Base-by-base conservation (phyloP, 1,284 basidiomycete species). In the Irpex sp. region DNA sequence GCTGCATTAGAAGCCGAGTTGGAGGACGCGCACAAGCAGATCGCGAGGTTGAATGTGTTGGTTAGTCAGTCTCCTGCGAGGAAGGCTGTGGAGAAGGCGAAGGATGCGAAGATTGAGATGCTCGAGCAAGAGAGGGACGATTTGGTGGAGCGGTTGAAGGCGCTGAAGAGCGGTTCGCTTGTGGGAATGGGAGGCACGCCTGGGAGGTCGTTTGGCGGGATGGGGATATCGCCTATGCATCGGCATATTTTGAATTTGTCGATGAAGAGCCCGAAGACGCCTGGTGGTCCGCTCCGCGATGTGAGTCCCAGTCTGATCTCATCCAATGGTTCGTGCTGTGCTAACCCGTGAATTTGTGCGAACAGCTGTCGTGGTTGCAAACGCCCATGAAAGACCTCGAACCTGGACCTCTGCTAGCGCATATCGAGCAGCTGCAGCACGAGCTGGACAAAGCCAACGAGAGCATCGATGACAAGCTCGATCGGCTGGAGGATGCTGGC, bases 381-480 rank as follows among this genome's bases (percentile, higher is more conserved):
- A 82, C 79, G 33, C 79, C 78, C 5, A 75, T 78, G 12, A 69
- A 73, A 12, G 87, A 88, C 63, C 75, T 79, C 3, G 76, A 79
- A 7, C 72, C 81, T 2, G 77, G 84, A 14, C 86, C 85, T 48
- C 73, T 91, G 23, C 65, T 90, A 19, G 74, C 78, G 7, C 87
- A 91, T 71, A 87, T 91, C 57, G 77, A 75, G 47, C 82, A 86
- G 28, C 73, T 91, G 57, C 88, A 91, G 65, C 75, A 77, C 12
- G 85, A 93, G 65, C 83, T 94, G 18, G 86, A 89, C 63, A 77
- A 72, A 2, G 91, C 91, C 4, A 93, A 94, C 71, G 84, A 90
- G 49, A 88, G 83, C 67, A 89, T 94, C 56, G 92, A 94, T 67
- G 86, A 91, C 67, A 93, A 93, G 72, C 79, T 94, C 8, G 89